Percentiles rank a stretch among this genome's conserved stretches.
phyloP scores from a whole-genome alignment of 2,329 filamentous ascomycete genomes.

The Aureobasidium sp. region DNA sequence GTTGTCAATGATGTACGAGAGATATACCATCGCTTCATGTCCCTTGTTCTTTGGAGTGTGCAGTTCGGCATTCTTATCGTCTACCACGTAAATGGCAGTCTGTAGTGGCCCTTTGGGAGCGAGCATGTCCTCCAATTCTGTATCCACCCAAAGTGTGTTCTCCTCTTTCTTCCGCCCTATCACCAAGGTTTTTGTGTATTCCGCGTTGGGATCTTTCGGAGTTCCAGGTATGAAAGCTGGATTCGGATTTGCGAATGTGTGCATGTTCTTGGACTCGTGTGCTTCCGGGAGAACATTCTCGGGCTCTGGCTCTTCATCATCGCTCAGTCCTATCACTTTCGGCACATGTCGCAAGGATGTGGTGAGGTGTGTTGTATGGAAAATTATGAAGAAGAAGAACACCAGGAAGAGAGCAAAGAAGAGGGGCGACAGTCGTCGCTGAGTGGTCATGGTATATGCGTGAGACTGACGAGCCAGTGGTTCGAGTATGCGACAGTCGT shows the following conservation, averaged over 20 bases:
- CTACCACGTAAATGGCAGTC: constrained; percentile 46
- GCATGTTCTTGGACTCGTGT: neutral
- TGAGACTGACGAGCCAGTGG: neutral
- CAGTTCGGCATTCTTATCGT: constrained; percentile 41
- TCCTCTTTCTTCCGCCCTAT: constrained; percentile 47
- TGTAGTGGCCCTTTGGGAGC: constrained; percentile 29
- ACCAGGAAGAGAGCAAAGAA: constrained; percentile 22
- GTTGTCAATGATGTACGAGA: constrained; percentile 55
- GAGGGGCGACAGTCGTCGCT: constrained; percentile 19
- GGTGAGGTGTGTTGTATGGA: constrained; percentile 32
- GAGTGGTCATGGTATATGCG: neutral
- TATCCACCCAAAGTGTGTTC: constrained; percentile 49
- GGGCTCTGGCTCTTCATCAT: constrained; percentile 21
- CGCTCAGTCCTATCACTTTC: constrained; percentile 36
- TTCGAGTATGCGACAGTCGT: neutral
- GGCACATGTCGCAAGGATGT: constrained; percentile 34
- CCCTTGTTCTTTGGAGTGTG: constrained; percentile 53
- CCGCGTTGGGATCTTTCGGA: constrained; percentile 39
- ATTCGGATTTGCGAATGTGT: constrained; percentile 12
- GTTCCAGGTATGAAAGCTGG: constrained; percentile 25
- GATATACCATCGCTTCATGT: constrained; percentile 57
- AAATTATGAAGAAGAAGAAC: constrained; percentile 30
- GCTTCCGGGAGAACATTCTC: neutral
- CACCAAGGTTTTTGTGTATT: constrained; percentile 50
- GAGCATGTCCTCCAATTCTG: constrained; percentile 41